Evolutionary conservation across 495 filamentous ascomycete genomes (phyloP), one percentile per base, ranked within the genome.

Genomic region (Glarea lozoyensis): DNA sequence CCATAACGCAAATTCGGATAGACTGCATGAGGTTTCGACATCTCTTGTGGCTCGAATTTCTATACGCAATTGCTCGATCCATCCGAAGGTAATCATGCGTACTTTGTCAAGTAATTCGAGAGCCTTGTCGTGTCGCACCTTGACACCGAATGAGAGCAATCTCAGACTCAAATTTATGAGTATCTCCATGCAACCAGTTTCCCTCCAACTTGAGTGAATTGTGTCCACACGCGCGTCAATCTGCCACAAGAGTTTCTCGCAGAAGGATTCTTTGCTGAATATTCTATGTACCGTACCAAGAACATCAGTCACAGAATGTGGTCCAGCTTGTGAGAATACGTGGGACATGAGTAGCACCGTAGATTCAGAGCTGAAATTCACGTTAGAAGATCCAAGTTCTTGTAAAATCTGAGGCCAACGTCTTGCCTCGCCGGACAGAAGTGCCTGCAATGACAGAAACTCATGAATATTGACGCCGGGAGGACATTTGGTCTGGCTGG

Each of bases 311-410:
- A 40, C 21, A 11, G 51, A 39, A 24, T 13, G 2, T 9, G 76
- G 74, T 0, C 76, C 76, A 13, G 59, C 66, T 39, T 75, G 64
- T 4, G 63, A 29, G 0, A 65, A 59, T 7, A 79, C 55, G n/a
- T 67, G 62, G 11, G 45, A 52, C 5, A 77, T 38, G 12, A 75
- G 35, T 2, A 48, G 40, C 22, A 53, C 60, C 9, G 64, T 69
- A 1, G 58, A 58, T 27, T 77, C 70, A 4, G 57, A 63, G 36
- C 66, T 66, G 29, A 78, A 71, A 33, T 76, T 77, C 9, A 78
- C 35, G 40, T 75, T 76, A 0, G 65, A 61, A 0, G 72, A 69
- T 0, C 62, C 68, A 27, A 79, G 57, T 48, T 79, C 75, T 1
- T 64, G 48, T 1, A 76, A 43, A 4, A 79, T 58, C 4, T 61